A percentile compares a stretch with the other conserved stretches of the same genome.
Conservation (phyloP, 495 filamentous ascomycete species). For the Hypoxylon fragiforme region DNA sequence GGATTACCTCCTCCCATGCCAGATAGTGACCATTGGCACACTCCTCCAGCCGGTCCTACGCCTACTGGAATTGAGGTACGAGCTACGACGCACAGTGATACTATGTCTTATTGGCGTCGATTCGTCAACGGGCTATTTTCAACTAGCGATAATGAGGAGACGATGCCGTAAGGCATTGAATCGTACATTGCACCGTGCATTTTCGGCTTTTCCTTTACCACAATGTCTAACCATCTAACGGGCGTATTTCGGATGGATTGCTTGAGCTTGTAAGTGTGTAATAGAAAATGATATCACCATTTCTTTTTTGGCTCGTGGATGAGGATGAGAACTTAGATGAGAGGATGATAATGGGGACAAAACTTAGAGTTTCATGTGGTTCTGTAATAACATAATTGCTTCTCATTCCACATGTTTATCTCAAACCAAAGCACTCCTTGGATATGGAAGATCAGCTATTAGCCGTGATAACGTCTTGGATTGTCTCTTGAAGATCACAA, state of each 20-base stretch:
- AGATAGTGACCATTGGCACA: constrained; percentile 25
- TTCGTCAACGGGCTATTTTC: constrained; percentile 2
- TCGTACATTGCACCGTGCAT: no score
- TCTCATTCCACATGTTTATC: no score
- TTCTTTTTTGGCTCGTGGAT: constrained; percentile 16
- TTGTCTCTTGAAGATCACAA: no score
- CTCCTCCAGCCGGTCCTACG: constrained; percentile 3
- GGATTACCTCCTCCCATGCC: constrained; percentile 8
- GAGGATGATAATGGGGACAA: constrained; percentile 1
- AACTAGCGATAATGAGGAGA: neutral
- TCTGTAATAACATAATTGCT: constrained; percentile 11
- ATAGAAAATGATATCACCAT: constrained; percentile 1
- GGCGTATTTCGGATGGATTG: constrained; percentile 8
- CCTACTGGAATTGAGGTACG: neutral
- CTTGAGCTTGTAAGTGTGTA: constrained; percentile 20
- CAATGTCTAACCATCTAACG: constrained; percentile 5
- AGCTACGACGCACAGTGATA: neutral
- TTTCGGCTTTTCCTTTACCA: no score
- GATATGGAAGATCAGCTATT: no score
- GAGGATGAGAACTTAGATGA: constrained; percentile 6
- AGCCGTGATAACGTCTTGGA: no score
- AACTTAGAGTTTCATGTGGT: constrained; percentile 10
- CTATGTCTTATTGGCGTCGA: constrained; percentile 9
- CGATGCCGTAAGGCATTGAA: no score
- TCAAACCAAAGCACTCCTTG: no score